Evolutionary conservation across 352 stramenopile species (phyloP).

Genomic region (Phytophthora aleatoria): DNA sequence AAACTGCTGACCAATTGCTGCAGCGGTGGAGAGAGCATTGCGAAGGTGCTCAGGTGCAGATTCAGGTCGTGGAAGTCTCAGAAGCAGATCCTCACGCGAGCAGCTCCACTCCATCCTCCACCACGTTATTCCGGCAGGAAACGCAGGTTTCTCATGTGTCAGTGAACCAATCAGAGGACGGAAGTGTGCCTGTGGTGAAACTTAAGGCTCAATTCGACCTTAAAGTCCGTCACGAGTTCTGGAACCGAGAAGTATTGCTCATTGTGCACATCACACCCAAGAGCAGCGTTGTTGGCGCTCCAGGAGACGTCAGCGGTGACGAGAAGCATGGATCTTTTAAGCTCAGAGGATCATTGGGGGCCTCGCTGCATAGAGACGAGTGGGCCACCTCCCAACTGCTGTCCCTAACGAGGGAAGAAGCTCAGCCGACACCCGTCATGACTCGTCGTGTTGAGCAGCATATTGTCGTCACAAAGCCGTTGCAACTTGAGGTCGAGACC

Average conservation of each 20-base stretch:
- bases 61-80: conserved; percentile 48
- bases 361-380: conserved; percentile 41
- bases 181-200: conserved; percentile 18
- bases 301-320: not conserved
- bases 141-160: conserved; percentile 48
- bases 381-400: conserved; percentile 45
- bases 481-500: conserved; percentile 66
- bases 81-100: conserved; percentile 14
- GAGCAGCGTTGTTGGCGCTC: conserved; percentile 14
- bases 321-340: conserved; percentile 2
- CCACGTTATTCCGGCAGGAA: conserved; percentile 67
- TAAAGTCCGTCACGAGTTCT: conserved; percentile 68
- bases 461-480: conserved; percentile 55
- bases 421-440: conserved; percentile 42
- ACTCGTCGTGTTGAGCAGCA: conserved; percentile 52
- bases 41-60: conserved; percentile 52
- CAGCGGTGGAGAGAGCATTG: conserved; percentile 51
- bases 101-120: conserved; percentile 17
- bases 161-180: conserved; percentile 10
- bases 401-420: conserved; percentile 54
- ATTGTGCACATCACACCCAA: conserved; percentile 53
- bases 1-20: conserved; percentile 8
- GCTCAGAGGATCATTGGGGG: not conserved
- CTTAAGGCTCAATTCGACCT: conserved; percentile 58
- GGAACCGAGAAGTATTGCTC: conserved; percentile 57